Evolutionary conservation across 139 green algal species (phyloP), one percentile per base, ranked within the genome.

Genomic region (Chlorella vulgaris): DNA sequence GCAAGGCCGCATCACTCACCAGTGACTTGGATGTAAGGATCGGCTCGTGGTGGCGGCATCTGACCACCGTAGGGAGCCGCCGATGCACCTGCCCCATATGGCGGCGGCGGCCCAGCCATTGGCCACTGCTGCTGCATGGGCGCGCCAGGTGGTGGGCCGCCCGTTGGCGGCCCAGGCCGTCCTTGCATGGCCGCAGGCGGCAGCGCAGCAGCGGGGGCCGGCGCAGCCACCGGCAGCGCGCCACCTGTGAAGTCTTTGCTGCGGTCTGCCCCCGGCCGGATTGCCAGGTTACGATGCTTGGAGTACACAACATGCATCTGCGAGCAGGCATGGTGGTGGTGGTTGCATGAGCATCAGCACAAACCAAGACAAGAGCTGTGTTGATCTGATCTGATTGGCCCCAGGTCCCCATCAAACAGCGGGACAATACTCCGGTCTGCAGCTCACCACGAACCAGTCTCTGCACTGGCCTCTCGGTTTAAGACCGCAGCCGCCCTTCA

Each of bases 221-320:
- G 55, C 5, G 55, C 18, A 28, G 55, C 18, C 22, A 65, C 18
- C 55, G 55, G 55, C 55, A 65, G 18, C 55, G 55, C 55, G 10
- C 55, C 55, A 5, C 15, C 50, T 43, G 35, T 18, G 71, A 33
- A 10, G 51, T 58, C 65, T 10, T 6, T 31, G 50, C 33, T 26
- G 71, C 71, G 70, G 47, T 43, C 65, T 29, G 47, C 29, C 43
- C 58, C 60, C 0, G 58, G 58, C 50, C 58, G 58, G 39, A 81
- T 71, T 28, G 24, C 22, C 38, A 81, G 39, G 60, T 81, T 71
- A 39, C 40, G 58, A 58, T 81, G 74, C 58, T 71, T 70, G 38
- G 74, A 81, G 42, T 73, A 73, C 0, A 78, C 21, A 24, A 69
- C 35, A 36, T 60, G 69, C 43, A 73, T 67, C 73, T 79, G 73